Evolutionary conservation across 2,329 filamentous ascomycete genomes (phyloP), one percentile per base, ranked within the genome.

Genomic region (Diaporthe destruens): DNA sequence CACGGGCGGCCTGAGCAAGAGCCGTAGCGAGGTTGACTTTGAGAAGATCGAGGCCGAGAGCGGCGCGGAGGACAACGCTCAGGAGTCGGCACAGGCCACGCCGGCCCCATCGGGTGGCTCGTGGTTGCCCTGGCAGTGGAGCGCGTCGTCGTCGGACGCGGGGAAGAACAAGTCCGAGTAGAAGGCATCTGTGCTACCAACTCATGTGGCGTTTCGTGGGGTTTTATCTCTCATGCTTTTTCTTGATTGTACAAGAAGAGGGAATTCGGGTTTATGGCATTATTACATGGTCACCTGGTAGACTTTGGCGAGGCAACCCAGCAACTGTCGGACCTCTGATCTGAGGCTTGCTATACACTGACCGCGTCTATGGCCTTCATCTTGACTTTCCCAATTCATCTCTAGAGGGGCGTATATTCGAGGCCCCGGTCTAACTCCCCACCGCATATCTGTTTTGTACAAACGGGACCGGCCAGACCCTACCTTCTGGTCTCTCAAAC

Each of bases 11-110:
- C 83, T 97, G 77, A 92, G 90, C 77, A 96, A 96, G 84, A 96
- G 93, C 79, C 91, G 91, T 75, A 97, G 94, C 80, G 95, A 98
- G 80, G 90, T 89, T 25, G 96, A 97, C 77, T 98, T 98, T 79
- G 95, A 97, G 79, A 93, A 94, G 80, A 94, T 97, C 76, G 93
- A 96, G 75, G 90, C 91, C 44, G 93, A 95, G 79, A 92, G 91
- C 78, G 87, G 87, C 12, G 84, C 84, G 34, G 91, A 89, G 78
- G 88, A 89, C 57, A 85, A 63, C 74, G 79, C 72, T 76, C 84
- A 74, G 75, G 77, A 74, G 72, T 76, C 73, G 71, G 75, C 56
- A 69, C 68, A 36, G 69, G 69, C 59, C 71, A 76, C 79, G 81
- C 70, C 79, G 79, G 74, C 81, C 80, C 66, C 72, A 75, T 61